Conservation (phyloP, 2,329 filamentous ascomycete species). For the Elsinoe perseae region DNA sequence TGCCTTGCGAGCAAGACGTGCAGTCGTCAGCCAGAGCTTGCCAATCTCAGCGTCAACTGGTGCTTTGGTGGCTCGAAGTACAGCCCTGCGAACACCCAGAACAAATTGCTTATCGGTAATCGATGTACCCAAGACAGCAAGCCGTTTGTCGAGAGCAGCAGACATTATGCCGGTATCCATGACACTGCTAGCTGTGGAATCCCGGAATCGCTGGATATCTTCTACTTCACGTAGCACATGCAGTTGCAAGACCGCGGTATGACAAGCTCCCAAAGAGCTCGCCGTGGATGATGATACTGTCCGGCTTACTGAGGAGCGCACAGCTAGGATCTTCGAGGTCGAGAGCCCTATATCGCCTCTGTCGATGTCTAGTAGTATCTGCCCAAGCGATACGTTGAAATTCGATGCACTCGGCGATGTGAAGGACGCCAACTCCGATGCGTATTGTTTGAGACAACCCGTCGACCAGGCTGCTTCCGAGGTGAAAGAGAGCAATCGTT, state of each 20-base stretch:
- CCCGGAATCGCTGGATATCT: slow-evolving; percentile 51
- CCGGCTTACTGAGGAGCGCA: slow-evolving; percentile 71
- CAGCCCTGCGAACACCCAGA: slow-evolving; percentile 73
- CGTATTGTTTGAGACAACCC: slow-evolving; percentile 67
- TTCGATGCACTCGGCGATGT: slow-evolving; percentile 41
- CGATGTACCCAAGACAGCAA: slow-evolving; percentile 84
- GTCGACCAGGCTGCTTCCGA: slow-evolving; percentile 90
- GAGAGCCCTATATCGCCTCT: slow-evolving; percentile 38
- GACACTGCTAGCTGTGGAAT: slow-evolving; percentile 14
- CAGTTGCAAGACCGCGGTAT: slow-evolving; percentile 75
- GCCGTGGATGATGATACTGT: slow-evolving; percentile 72
- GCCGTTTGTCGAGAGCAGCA: slow-evolving; percentile 56
- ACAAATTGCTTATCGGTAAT: slow-evolving; percentile 91
- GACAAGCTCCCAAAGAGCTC: slow-evolving; percentile 71
- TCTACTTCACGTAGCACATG: slow-evolving; percentile 86
- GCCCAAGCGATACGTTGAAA: slow-evolving; percentile 11
- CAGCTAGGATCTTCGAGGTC: slow-evolving; percentile 23
- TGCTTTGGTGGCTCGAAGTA: slow-evolving; percentile 67
- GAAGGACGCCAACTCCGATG: slow-evolving; percentile 46
- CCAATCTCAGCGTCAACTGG: slow-evolving; percentile 60
- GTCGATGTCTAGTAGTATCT: slow-evolving; percentile 20
- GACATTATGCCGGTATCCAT: background rate
- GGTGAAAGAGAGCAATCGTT: slow-evolving; percentile 66
- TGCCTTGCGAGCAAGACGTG: slow-evolving; percentile 76
- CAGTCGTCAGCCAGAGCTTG: slow-evolving; percentile 75